Evolutionary conservation across 371 early-diverging fungal genomes (phyloP), one percentile per base, ranked within the genome.

Genomic region (Haplosporangium sp.): DNA sequence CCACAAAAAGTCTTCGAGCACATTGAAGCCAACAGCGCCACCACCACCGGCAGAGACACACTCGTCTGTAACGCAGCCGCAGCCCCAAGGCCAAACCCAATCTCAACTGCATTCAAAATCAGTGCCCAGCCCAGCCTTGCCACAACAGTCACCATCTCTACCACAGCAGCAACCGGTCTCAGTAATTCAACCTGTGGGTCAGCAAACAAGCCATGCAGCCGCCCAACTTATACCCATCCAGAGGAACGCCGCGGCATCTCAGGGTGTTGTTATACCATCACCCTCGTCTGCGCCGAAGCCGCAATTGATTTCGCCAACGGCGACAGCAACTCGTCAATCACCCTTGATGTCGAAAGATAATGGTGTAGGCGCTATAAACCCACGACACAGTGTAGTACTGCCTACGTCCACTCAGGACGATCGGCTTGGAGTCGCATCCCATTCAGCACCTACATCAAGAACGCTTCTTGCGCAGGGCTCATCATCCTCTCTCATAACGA

Each of bases 401-500:
- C 47, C 38, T 45, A 40, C 29, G 45, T 14, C 50, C 6, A 29
- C 52, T 0, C 64, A 68, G 42, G 74, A 69, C 14, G 74, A 64
- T 21, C 50, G 57, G 12, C 51, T 41, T 12, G 64, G 55, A 23
- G 10, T 45, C 2, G 47, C 12, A 43, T 59, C 73, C n/a, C 55
- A 60, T 36, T 58, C 45, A 40, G 18, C 56, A 20, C 23, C 54
- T 6, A 47, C 38, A 21, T 50, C 69, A 18, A 69, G 62, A 37
- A 55, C 66, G 45, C 62, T 75, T n/a, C 47, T 58, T 5, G 53
- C 60, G 11, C 75, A 74, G 23, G 69, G 62, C n/a, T 74, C 75
- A 14, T 70, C 77, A 3, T 70, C 77, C 10, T 76, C 77, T 1
- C 47, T 70, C 12, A 46, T 48, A 21, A 60, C 50, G 1, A 47